Evolutionary conservation across 208 protist species (phyloP), one percentile per base, ranked within the genome.

Genomic region (Endotrypanum monterogeii): DNA sequence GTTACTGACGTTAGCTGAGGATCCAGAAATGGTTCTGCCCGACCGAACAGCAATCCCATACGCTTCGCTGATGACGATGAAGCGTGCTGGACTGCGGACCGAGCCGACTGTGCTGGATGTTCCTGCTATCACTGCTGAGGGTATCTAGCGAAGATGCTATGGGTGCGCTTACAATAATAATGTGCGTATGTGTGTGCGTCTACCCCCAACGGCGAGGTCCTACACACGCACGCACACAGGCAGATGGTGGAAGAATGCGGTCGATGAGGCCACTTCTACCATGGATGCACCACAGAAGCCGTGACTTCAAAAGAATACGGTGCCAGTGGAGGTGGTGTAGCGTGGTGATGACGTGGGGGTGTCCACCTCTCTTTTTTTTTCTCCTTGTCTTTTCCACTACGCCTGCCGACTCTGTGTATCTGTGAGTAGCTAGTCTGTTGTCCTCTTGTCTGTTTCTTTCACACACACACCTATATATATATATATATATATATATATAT

Each of bases 1-100:
- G 63, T 69, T 96, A 2, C 60, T 97, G n/a, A 94, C 87, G 6
- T 52, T 97, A 12, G 85, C 90, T 14, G 93, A 97, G 74, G 93
- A 97, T 79, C 90, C 91, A 14, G 89, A 97, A 32, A 95, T 97
- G 89, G 78, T 92, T 63, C 83, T 97, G 56, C 93, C 93, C n/a
- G 93, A 97, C 71, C 89, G 93, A 63, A 94, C 86, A 0, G 84
- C 88, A 14, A 90, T 97, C 51, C 93, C 93, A 35, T 96, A 94
- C 80, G 85, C 86, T 39, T 95, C 90, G n/a, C 69, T 95, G 12
- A 80, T 97, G 81, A 88, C 90, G 8, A 88, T 97, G 87, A 94
- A 85, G 66, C 87, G 87, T 39, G 93, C 90, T 28, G 93, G 93
- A 14, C 73, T 97, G 11, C 77, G 77, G 67, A 74, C 78, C 3